These are phyloP conservation scores for Pachysandra terminalis DNA, from an alignment of 164 flowering plant species.

Conservation along the genomic window DNA sequence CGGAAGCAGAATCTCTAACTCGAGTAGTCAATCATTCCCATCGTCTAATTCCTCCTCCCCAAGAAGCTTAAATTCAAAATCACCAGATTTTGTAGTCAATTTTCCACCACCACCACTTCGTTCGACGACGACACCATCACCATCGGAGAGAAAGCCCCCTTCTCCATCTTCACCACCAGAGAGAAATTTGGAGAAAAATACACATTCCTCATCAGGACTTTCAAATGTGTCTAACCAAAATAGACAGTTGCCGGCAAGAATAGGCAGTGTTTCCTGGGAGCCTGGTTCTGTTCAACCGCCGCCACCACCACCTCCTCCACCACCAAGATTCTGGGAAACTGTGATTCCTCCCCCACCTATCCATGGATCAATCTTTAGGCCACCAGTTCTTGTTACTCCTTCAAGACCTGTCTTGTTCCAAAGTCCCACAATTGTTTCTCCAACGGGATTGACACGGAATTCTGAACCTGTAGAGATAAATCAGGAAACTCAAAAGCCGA, in stretches of 20 bases:
- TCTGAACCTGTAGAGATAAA: conserved; percentile 24
- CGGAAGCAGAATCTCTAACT: conserved; percentile 16
- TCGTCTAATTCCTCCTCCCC: conserved; percentile 2
- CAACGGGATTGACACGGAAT: conserved; percentile 32
- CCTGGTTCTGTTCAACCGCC: conserved; percentile 28
- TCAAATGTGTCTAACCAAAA: conserved; percentile 8
- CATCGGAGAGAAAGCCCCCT: conserved; percentile 5
- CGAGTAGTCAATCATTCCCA: conserved; percentile 9
- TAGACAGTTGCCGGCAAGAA: conserved; percentile 13
- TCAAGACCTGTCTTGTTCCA: conserved; percentile 39
- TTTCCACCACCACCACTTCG: conserved; percentile 21
- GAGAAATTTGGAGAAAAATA: background rate
- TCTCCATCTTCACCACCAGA: conserved; percentile 25
- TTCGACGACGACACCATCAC: conserved; percentile 23
- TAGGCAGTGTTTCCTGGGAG: conserved; percentile 4
- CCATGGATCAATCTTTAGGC: conserved; percentile 28
- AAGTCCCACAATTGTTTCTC: conserved; percentile 32
- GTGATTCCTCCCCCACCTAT: conserved; percentile 21
- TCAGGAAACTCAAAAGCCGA: conserved; percentile 65
- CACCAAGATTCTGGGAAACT: conserved; percentile 29
- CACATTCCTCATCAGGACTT: conserved; percentile 6
- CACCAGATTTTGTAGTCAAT: conserved; percentile 25
- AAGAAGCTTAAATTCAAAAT: conserved; percentile 17
- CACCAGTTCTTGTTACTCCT: conserved; percentile 48
- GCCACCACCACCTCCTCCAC: conserved; percentile 34